A percentile compares a stretch with the other conserved stretches of the same genome.
These are phyloP conservation scores for Lasiosphaeria miniovina DNA, from an alignment of 495 filamentous ascomycete species.

Conservation along the genomic window DNA sequence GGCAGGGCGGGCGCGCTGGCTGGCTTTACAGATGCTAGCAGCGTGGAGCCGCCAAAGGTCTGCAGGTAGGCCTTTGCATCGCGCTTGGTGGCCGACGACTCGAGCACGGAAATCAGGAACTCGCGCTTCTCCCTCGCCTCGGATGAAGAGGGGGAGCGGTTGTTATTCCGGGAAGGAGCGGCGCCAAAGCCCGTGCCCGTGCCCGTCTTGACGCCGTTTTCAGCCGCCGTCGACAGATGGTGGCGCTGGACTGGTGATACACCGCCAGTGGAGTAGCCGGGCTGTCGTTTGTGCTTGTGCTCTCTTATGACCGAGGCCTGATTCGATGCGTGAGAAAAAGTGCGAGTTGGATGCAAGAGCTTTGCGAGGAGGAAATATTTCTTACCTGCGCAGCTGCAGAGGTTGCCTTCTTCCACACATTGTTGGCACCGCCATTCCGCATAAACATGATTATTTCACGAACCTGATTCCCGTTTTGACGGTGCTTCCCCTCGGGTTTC, in stretches of 20 bases:
- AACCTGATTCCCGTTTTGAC: neutral
- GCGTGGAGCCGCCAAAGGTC: conserved; percentile 57
- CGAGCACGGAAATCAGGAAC: conserved; percentile 77
- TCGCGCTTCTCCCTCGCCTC: conserved; percentile 52
- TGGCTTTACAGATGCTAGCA: neutral
- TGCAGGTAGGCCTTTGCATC: conserved; percentile 87
- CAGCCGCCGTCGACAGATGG: neutral
- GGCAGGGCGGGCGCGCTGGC: conserved; percentile 13
- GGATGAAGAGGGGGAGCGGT: conserved; percentile 33
- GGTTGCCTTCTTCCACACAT: conserved; percentile 25
- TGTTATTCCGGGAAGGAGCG: conserved; percentile 6
- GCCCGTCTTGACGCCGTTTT: neutral
- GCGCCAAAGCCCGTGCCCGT: neutral
- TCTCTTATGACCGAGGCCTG: conserved; percentile 8
- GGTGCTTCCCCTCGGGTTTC: too few species aligned
- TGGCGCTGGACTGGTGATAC: neutral
- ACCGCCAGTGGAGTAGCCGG: neutral
- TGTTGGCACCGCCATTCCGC: conserved; percentile 10
- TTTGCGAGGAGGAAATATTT: neutral
- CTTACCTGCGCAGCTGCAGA: conserved; percentile 21
- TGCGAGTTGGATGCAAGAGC: neutral
- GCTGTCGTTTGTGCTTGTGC: neutral
- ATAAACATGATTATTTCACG: conserved; percentile 19
- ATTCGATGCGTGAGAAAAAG: neutral
- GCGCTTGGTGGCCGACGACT: conserved; percentile 80